These are phyloP conservation scores for Populus hybrid DNA, from an alignment of 441 rosid genomes.

Conservation along the genomic window DNA sequence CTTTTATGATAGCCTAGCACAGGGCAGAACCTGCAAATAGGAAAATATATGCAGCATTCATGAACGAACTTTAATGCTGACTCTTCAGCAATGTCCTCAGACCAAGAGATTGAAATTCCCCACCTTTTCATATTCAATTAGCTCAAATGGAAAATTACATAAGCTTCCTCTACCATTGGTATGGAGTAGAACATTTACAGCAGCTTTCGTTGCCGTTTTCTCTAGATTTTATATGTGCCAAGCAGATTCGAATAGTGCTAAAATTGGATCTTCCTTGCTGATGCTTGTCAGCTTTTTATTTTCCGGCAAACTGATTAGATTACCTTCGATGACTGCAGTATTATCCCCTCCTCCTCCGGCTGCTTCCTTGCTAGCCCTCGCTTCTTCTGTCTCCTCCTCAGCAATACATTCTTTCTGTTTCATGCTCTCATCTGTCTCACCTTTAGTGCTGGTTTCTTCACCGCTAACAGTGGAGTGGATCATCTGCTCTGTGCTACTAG, in stretches of 20 bases:
- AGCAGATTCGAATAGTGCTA: constrained; percentile 47
- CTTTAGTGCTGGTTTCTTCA: neutral
- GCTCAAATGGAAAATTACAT: neutral
- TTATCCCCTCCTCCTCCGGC: constrained; percentile 6
- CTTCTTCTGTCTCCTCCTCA: neutral
- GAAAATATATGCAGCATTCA: too few species aligned
- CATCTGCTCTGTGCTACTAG: neutral
- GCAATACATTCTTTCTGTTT: neutral
- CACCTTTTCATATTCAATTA: neutral
- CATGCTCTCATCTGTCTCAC: neutral
- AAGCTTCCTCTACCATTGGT: constrained; percentile 3
- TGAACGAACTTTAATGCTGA: too few species aligned
- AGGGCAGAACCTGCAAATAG: too few species aligned
- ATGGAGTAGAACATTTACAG: constrained; percentile 24
- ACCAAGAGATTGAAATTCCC: neutral
- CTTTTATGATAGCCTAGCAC: too few species aligned
- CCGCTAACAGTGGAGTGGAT: neutral
- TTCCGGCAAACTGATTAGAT: neutral
- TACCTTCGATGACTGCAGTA: neutral
- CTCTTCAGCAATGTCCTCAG: neutral
- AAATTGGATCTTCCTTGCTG: constrained; percentile 28
- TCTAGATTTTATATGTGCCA: constrained; percentile 44
- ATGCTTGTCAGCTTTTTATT: constrained; percentile 13
- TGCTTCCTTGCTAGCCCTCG: neutral
- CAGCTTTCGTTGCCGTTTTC: constrained; percentile 21